phyloP scores from a whole-genome alignment of 805 yeast genomes.

The Saccharomycopsis sp. region DNA sequence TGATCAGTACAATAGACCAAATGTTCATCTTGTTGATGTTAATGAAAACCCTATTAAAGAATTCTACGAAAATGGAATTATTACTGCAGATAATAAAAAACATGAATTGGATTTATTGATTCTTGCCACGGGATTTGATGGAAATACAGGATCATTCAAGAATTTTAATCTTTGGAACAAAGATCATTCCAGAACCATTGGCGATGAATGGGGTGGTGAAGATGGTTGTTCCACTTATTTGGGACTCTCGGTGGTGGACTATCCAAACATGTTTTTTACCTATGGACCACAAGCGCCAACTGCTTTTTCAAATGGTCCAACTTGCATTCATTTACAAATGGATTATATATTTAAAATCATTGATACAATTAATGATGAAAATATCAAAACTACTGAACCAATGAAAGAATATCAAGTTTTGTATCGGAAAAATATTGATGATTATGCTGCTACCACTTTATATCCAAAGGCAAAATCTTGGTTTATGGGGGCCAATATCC shows the following conservation, averaged over 20 bases:
- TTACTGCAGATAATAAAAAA: conserved; percentile 13
- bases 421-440: no score
- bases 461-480: no score
- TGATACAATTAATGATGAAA: no score
- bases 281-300: conserved; percentile 28
- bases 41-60: conserved; percentile 17
- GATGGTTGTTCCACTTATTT: conserved; percentile 19
- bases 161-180: conserved; percentile 19
- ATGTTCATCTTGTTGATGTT: conserved; percentile 21
- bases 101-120: conserved; percentile 18
- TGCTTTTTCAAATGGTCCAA: conserved; percentile 25
- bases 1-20: conserved; percentile 17
- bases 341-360: no score
- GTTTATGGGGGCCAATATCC: no score
- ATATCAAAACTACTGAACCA: no score
- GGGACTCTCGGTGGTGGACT: conserved; percentile 21
- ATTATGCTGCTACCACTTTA: no score
- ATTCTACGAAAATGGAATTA: conserved; percentile 17
- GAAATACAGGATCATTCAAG: conserved; percentile 23
- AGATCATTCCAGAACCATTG: conserved; percentile 15
- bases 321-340: conserved; percentile 22
- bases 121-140: conserved; percentile 21
- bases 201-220: conserved; percentile 12
- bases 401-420: no score
- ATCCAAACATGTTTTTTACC: conserved; percentile 24